Base-by-base conservation (phyloP, 768 basidiomycete genomes). In the Phanerochaete carnosa region DNA sequence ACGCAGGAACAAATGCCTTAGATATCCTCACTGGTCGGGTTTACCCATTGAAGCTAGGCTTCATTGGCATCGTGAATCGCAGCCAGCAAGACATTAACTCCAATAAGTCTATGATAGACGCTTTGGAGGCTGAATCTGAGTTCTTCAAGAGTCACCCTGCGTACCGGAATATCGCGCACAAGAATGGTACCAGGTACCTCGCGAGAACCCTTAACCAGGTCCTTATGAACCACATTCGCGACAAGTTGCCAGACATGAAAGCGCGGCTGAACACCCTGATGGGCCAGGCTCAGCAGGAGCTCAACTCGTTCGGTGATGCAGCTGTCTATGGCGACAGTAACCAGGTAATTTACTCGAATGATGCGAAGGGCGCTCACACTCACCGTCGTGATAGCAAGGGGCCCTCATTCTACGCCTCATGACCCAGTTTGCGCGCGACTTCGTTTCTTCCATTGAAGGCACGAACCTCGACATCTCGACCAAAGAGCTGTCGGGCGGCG, bases 181-280 rank as follows among this genome's bases (percentile, higher is more conserved):
- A 96, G 73, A 96, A 96, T 66, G 97, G 97, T n/a, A 98, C 97
- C 0, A 92, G 89, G 72, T 95, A 92, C 71, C 77, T 99, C 45
- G 92, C 96, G 15, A 94, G 92, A 77, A 91, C 90, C 15, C 79
- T 99, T 58, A 98, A 99, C 68, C 91, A 94, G 79, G 95, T 95
- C 32, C 76, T 99, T 62, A 88, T 99, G 84, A 93, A 92, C 72
- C 97, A 99, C 71, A 98, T 99, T 64, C 87, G 97, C 61, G 97
- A 99, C 70, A 99, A 98, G 75, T 82, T 99, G 37, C 97, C 97
- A 0, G 97, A 99, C 74, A 98, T 99, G 97, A 99, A 99, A 74
- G 97, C 97, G 16, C 83, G 95, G 22, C 77, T 99, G 61, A 99
- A 98, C 71, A 99, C 97, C 2, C 77, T 98, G 25, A 98, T 98